Percentiles rank a stretch among this genome's conserved stretches.
Evolutionary conservation across 1,139 yeast genomes (phyloP).

Genomic region (Komagataea norvegica): DNA sequence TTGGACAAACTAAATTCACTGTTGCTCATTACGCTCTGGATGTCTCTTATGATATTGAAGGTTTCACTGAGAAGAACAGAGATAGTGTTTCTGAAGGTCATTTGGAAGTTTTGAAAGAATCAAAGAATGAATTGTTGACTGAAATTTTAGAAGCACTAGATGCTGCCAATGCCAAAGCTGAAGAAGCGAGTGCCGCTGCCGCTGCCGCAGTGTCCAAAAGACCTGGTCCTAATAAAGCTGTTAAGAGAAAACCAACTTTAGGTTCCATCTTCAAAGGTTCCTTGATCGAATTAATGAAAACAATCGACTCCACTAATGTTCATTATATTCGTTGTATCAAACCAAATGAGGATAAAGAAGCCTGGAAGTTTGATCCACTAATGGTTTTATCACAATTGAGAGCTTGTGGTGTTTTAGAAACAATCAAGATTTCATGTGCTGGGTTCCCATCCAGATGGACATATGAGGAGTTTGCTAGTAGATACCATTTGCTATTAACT

Average conservation of each 20-base stretch:
- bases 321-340: conserved; percentile 97
- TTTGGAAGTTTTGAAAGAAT: conserved; percentile 69
- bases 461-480: conserved; percentile 85
- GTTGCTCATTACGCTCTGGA: conserved; percentile 94
- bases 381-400: conserved; percentile 94
- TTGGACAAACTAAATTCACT: conserved; percentile 86
- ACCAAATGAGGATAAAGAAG: conserved; percentile 89
- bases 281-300: conserved; percentile 85
- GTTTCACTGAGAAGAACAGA: conserved; percentile 94
- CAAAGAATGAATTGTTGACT: conserved; percentile 61
- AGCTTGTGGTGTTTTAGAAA: conserved; percentile 98
- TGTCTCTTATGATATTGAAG: conserved; percentile 88
- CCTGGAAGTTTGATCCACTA: conserved; percentile 94
- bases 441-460: conserved; percentile 98
- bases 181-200: conserved; percentile 36
- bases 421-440: conserved; percentile 93
- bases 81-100: conserved; percentile 97
- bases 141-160: conserved; percentile 64
- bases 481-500: conserved; percentile 78
- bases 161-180: conserved; percentile 46
- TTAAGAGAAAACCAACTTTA: conserved; percentile 81
- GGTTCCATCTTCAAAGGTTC: conserved; percentile 94
- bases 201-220: conserved; percentile 27
- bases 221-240: conserved; percentile 36
- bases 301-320: conserved; percentile 90